Percentiles rank a stretch among this genome's conserved stretches.
Conservation (phyloP, 192 early-diverging fungal genomes). For the Entophlyctis luteolus region DNA sequence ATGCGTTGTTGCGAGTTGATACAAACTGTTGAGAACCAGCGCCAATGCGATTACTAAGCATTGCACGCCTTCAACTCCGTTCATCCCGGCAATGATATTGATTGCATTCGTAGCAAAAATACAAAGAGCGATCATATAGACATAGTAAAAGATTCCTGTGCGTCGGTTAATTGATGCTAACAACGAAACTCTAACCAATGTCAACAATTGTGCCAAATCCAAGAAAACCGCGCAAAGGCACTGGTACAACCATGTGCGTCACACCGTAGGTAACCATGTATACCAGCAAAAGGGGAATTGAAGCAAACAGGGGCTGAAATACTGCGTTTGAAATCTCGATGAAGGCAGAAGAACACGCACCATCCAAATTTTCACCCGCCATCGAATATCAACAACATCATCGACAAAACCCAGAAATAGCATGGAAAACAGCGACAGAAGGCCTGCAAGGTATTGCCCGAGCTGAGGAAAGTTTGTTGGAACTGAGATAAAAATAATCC, state of each 20-base stretch:
- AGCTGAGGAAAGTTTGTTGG: too few relatives aligned
- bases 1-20: slow-evolving; percentile 52
- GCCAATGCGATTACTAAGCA: slow-evolving; percentile 87
- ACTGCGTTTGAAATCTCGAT: neutral
- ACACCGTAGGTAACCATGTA: slow-evolving; percentile 87
- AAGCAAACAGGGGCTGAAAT: slow-evolving; percentile 72
- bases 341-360: neutral
- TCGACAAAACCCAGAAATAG: slow-evolving; percentile 97
- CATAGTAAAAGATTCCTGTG: slow-evolving; percentile 81
- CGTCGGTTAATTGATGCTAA: neutral
- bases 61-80: slow-evolving; percentile 94
- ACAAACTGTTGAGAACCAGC: slow-evolving; percentile 66
- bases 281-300: slow-evolving; percentile 88
- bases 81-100: slow-evolving; percentile 97
- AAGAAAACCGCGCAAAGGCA: slow-evolving; percentile 69
- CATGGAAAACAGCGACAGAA: slow-evolving; percentile 93
- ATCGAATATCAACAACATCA: slow-evolving; percentile 92
- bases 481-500: too few relatives aligned
- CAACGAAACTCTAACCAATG: slow-evolving; percentile 57
- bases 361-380: slow-evolving; percentile 93
- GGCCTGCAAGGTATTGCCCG: slow-evolving; percentile 84
- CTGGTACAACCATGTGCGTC: slow-evolving; percentile 80
- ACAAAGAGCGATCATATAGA: slow-evolving; percentile 81
- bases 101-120: slow-evolving; percentile 97
- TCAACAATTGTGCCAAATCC: slow-evolving; percentile 63